phyloP scores from a whole-genome alignment of 2,329 filamentous ascomycete species.

The Plectosphaerella sp. region DNA sequence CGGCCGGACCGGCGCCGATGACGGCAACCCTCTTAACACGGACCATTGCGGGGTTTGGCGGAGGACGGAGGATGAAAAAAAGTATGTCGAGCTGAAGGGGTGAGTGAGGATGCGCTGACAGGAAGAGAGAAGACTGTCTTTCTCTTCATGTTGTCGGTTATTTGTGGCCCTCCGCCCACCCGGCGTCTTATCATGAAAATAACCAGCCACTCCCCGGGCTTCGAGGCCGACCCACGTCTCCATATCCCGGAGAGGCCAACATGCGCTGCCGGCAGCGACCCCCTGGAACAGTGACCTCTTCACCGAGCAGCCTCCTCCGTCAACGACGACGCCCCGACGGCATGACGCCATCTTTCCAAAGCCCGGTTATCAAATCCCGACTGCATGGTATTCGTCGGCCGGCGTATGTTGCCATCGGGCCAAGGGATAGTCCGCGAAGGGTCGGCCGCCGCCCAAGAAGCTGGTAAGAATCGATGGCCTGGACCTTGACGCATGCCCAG shows the following conservation, averaged over 20 bases:
- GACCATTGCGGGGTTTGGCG: conserved; percentile 6
- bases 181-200: background rate
- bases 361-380: conserved; percentile 2
- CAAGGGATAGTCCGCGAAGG: background rate
- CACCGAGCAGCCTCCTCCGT: no score
- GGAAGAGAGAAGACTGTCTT: background rate
- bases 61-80: background rate
- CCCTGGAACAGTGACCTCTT: no score
- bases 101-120: background rate
- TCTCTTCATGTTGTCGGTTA: background rate
- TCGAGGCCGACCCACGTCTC: no score
- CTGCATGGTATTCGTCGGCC: background rate
- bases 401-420: conserved; percentile 3
- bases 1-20: conserved; percentile 57
- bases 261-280: no score
- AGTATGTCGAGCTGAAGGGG: background rate
- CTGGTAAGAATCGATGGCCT: background rate
- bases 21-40: conserved; percentile 43
- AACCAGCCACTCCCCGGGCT: background rate
- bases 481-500: no score
- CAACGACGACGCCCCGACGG: no score
- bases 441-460: background rate
- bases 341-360: conserved; percentile 1
- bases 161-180: no score
- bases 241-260: no score